These are phyloP conservation scores for Agaricus sinodeliciosus DNA, from an alignment of 768 basidiomycete genomes.

Conservation along the genomic window DNA sequence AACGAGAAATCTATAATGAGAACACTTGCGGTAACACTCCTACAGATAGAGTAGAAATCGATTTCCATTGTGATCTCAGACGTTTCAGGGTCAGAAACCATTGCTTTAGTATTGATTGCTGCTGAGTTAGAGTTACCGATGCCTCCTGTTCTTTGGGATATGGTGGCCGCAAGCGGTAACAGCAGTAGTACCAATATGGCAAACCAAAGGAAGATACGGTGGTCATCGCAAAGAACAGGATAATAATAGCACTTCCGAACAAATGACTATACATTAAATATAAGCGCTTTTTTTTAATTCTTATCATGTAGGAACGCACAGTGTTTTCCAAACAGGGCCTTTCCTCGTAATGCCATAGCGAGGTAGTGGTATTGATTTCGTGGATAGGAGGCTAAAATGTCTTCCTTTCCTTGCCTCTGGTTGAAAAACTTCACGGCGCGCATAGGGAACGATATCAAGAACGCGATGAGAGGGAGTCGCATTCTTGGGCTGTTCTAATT, in stretches of 20 bases:
- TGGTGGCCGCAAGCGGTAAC: neutral
- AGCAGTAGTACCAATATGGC: neutral
- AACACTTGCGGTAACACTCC: neutral
- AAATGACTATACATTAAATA: neutral
- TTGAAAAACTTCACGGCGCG: too few species aligned
- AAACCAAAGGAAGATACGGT: neutral
- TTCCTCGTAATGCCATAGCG: too few species aligned
- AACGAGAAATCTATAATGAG: neutral
- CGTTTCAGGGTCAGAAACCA: neutral
- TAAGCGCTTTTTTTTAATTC: too few species aligned
- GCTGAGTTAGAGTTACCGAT: too few species aligned
- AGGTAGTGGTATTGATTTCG: too few species aligned
- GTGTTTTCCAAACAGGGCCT: too few species aligned
- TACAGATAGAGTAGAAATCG: neutral
- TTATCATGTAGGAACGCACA: too few species aligned
- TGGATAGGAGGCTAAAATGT: too few species aligned
- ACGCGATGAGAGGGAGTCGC: too few species aligned
- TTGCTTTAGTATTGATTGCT: neutral
- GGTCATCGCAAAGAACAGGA: neutral
- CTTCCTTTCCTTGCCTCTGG: too few species aligned
- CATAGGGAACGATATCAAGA: too few species aligned
- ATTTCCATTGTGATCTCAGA: neutral
- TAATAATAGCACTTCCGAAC: neutral
- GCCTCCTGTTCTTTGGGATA: neutral
- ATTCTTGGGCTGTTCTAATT: too few species aligned